Conservation (phyloP, 148 eudicot species). For the Polygonum aviculare region DNA sequence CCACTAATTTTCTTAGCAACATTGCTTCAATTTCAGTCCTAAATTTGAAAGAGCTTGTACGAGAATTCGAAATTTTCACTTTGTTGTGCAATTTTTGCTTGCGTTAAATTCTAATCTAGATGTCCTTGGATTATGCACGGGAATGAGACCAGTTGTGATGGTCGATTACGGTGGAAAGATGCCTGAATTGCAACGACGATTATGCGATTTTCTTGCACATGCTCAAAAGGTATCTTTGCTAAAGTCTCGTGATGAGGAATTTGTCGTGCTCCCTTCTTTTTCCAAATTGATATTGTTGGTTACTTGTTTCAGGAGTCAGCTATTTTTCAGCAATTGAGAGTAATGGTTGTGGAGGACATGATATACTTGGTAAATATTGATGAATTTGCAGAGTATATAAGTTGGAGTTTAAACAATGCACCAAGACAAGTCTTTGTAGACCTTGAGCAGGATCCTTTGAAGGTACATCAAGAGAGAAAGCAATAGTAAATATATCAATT, state of each 20-base stretch:
- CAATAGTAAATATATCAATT: background rate
- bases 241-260: background rate
- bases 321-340: slow-evolving; percentile 46
- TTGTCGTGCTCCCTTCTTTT: background rate
- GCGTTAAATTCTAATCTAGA: slow-evolving; percentile 32
- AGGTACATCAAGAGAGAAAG: slow-evolving; percentile 30
- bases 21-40: background rate
- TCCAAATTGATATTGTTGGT: background rate
- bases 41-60: background rate
- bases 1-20: background rate
- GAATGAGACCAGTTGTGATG: slow-evolving; percentile 92
- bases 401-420: slow-evolving; percentile 43
- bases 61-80: background rate
- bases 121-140: slow-evolving; percentile 70
- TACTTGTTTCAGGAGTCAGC: slow-evolving; percentile 47
- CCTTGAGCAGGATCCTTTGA: slow-evolving; percentile 84
- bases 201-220: slow-evolving; percentile 44
- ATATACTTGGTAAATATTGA: slow-evolving; percentile 57
- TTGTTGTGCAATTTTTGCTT: background rate
- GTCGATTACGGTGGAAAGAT: slow-evolving; percentile 98
- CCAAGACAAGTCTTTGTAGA: slow-evolving; percentile 47
- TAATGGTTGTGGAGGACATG: slow-evolving; percentile 96
- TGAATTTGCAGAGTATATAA: slow-evolving; percentile 54
- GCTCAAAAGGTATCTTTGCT: slow-evolving; percentile 48
- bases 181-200: slow-evolving; percentile 72